These are phyloP conservation scores for Diaporthe vaccinii DNA, from an alignment of 2,329 filamentous ascomycete species.

Conservation along the genomic window DNA sequence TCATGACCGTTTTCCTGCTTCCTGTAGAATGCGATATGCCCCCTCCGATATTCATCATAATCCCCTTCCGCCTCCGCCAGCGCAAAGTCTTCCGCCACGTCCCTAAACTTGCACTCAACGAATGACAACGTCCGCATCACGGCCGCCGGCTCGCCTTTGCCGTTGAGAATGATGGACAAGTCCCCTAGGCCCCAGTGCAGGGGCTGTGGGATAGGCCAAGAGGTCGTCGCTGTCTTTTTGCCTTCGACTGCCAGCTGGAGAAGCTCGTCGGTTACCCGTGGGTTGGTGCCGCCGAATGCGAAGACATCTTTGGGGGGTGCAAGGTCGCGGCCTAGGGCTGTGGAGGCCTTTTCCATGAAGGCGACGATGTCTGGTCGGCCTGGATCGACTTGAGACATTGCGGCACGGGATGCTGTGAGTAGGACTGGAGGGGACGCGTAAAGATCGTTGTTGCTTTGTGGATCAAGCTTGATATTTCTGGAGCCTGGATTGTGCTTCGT, in stretches of 20 bases:
- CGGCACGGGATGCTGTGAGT: background rate
- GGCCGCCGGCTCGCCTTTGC: constrained; percentile 44
- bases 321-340: constrained; percentile 42
- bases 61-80: constrained; percentile 49
- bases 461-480: background rate
- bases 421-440: background rate
- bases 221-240: constrained; percentile 49
- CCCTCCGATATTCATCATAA: constrained; percentile 46
- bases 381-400: constrained; percentile 43
- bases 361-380: constrained; percentile 46
- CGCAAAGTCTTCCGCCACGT: constrained; percentile 48
- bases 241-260: constrained; percentile 45
- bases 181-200: constrained; percentile 48
- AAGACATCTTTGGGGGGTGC: constrained; percentile 48
- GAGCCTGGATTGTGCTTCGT: background rate
- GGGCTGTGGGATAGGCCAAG: constrained; percentile 48
- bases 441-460: background rate
- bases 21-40: constrained; percentile 47
- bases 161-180: constrained; percentile 48
- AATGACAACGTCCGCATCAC: constrained; percentile 48
- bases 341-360: constrained; percentile 47
- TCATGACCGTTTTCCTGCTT: constrained; percentile 41
- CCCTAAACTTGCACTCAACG: constrained; percentile 46
- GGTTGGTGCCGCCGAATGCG: constrained; percentile 45
- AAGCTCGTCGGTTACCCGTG: constrained; percentile 40